These are phyloP conservation scores for Avena insularis DNA, from an alignment of 176 grass and related monocot genomes.

Conservation along the genomic window DNA sequence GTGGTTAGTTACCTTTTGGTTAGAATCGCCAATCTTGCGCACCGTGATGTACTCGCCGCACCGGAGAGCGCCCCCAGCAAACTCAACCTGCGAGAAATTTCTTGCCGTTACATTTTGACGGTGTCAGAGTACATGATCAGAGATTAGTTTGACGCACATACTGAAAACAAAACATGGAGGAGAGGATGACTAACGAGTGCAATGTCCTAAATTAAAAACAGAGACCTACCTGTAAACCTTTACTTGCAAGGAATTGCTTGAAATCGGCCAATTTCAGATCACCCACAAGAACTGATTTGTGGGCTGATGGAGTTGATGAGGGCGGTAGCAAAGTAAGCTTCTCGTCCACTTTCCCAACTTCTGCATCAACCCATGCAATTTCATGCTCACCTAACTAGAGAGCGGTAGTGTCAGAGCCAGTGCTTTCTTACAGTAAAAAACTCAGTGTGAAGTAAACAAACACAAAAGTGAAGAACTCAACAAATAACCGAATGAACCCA, in stretches of 20 bases:
- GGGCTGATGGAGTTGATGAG: slow-evolving; percentile 42
- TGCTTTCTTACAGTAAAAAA: background rate
- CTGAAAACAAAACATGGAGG: background rate
- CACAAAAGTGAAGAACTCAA: background rate
- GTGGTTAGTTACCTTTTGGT: slow-evolving; percentile 67
- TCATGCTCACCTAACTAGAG: slow-evolving; percentile 61
- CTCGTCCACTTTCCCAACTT: slow-evolving; percentile 46
- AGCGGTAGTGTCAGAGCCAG: background rate
- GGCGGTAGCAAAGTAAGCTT: slow-evolving; percentile 19
- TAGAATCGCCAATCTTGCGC: slow-evolving; percentile 76
- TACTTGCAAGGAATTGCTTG: slow-evolving; percentile 83
- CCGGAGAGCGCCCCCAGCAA: slow-evolving; percentile 66
- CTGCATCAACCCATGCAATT: slow-evolving; percentile 60
- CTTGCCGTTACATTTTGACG: background rate
- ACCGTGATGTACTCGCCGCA: slow-evolving; percentile 78
- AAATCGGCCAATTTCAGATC: slow-evolving; percentile 90
- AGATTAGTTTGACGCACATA: background rate
- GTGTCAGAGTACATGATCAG: slow-evolving; percentile 19
- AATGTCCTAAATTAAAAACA: background rate
- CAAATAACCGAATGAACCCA: background rate
- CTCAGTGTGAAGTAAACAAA: background rate
- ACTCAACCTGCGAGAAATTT: slow-evolving; percentile 68
- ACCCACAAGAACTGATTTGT: slow-evolving; percentile 83
- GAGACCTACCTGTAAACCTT: slow-evolving; percentile 67
- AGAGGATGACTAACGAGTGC: slow-evolving; percentile 11